Percentiles rank a stretch among this genome's conserved stretches.
These are phyloP conservation scores for Nigrospora sphaerica DNA, from an alignment of 2,329 filamentous ascomycete genomes.

Conservation along the genomic window DNA sequence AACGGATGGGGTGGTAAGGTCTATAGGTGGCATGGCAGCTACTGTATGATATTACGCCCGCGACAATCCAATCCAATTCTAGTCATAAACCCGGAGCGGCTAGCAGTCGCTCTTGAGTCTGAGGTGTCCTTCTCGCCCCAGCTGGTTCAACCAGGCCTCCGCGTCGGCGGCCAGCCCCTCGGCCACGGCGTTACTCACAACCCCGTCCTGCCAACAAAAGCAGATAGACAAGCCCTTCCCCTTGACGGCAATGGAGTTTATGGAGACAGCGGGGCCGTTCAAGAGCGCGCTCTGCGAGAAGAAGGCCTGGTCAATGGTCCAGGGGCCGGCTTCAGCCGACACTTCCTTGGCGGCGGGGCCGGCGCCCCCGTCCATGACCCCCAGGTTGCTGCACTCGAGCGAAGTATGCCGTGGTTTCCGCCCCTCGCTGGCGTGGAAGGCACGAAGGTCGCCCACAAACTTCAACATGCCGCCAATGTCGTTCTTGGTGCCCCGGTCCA, in stretches of 20 bases:
- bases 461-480: slow-evolving; percentile 14
- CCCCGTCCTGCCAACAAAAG: slow-evolving; percentile 1
- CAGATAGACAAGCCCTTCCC: slow-evolving; percentile 1
- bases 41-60: too few relatives aligned
- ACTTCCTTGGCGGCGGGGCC: background rate
- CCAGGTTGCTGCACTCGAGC: slow-evolving; percentile 19
- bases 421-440: background rate
- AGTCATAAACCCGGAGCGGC: too few relatives aligned
- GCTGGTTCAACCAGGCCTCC: slow-evolving; percentile 1
- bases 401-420: slow-evolving; percentile 11
- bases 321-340: slow-evolving; percentile 1
- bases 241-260: slow-evolving; percentile 3
- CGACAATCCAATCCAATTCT: too few relatives aligned
- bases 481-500: slow-evolving; percentile 14
- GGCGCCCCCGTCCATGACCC: slow-evolving; percentile 13
- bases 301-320: slow-evolving; percentile 13
- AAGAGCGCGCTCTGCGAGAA: slow-evolving; percentile 4
- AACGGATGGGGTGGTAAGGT: too few relatives aligned
- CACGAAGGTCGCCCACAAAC: slow-evolving; percentile 16
- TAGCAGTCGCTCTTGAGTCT: background rate
- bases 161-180: background rate
- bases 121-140: background rate
- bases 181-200: background rate
- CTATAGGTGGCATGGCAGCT: too few relatives aligned
- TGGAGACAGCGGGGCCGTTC: background rate